A percentile compares a stretch with the other conserved stretches of the same genome.
phyloP scores from a whole-genome alignment of 2,329 filamentous ascomycete genomes.

The Seiridium cupressi region DNA sequence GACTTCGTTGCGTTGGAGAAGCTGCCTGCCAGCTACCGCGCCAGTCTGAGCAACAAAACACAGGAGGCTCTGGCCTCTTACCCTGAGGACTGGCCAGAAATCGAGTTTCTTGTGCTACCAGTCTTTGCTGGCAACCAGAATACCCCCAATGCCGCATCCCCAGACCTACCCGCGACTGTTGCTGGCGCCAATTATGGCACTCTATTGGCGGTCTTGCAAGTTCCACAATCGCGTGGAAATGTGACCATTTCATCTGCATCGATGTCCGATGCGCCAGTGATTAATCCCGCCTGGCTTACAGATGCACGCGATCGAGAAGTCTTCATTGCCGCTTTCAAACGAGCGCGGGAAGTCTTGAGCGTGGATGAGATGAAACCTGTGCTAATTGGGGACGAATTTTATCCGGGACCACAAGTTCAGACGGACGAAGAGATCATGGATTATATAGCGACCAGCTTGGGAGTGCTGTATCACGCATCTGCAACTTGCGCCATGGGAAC shows the following conservation, averaged over 20 bases:
- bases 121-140: not conserved
- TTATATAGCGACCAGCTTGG: not conserved
- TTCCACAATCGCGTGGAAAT: not conserved
- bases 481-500: not conserved
- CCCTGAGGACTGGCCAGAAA: not conserved
- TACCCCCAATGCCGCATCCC: too few species aligned
- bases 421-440: not conserved
- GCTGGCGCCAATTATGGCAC: not conserved
- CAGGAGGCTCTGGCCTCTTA: not conserved
- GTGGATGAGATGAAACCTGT: not conserved
- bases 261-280: not conserved
- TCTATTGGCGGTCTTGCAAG: not conserved
- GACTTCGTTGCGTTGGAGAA: not conserved
- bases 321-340: not conserved
- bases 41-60: not conserved
- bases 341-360: not conserved
- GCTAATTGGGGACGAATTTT: not conserved
- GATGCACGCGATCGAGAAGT: not conserved
- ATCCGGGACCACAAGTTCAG: not conserved
- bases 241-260: not conserved
- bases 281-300: not conserved
- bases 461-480: not conserved
- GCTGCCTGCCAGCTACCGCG: not conserved
- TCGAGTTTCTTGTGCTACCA: not conserved
- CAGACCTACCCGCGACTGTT: not conserved